Evolutionary conservation across 805 yeast species (phyloP), one percentile per base, ranked within the genome.

Genomic region (Wickerhamomyces alni): DNA sequence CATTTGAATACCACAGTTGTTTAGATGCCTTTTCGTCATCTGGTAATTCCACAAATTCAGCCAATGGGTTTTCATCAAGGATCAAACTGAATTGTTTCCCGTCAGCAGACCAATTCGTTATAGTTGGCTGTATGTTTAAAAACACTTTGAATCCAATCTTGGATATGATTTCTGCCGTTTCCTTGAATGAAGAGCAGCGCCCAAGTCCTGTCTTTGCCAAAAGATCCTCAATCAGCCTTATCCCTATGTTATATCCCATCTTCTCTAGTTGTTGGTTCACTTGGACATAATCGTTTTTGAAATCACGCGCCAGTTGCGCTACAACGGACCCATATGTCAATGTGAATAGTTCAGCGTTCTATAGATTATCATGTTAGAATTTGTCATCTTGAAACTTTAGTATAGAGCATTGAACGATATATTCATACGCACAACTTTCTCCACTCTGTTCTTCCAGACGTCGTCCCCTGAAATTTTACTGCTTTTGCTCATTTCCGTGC

Each of bases 211-310:
- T 80, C 54, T 83, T 80, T 24, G 96, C 94, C 30, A 93, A 67
- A 54, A 91, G 87, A 58, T 93, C 99, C 55, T 93, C 99, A 36
- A 93, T 86, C 42, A 93, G 61, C 47, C 99, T 68, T 35, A 88
- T 66, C 2, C 99, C 99, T 30, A 93, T 93, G 58, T 86, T 88
- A 61, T 89, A 87, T 1, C 99, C 99, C 98, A 93, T 91, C 47
- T 77, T 75, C 53, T 82, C 95, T 36, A 93, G 69, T 56, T 91
- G 95, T 37, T 69, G 67, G 57, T 93, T 93, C 42, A 93, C 96
- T 52, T 80, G 80, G 7, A 55, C 58, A 59, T 87, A 89, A 59
- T 89, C 85, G 46, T 77, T 72, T 39, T 81, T 74, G 60, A 75
- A 81, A 55, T 93, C 98, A 42, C 81, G 77, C 57, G 96, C 88